A percentile compares a stretch with the other conserved stretches of the same genome.
Conservation (phyloP, 495 filamentous ascomycete species). For the Viridothelium virens region DNA sequence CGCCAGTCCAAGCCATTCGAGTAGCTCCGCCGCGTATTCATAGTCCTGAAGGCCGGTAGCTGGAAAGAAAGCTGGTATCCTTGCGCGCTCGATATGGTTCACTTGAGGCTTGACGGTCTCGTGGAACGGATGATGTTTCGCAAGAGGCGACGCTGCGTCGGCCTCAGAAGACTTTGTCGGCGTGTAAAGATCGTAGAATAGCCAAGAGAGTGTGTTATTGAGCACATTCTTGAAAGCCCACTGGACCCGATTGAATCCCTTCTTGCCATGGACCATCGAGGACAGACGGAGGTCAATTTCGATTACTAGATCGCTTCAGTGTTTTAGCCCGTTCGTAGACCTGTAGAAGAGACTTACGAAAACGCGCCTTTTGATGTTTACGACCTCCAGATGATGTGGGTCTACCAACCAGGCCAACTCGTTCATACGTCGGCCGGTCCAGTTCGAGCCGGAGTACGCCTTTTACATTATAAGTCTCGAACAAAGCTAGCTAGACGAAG, state of each 20-base stretch:
- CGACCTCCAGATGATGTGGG: slow-evolving; percentile 51
- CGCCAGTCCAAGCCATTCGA: slow-evolving; percentile 80
- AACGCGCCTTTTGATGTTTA: slow-evolving; percentile 55
- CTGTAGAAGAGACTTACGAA: slow-evolving; percentile 38
- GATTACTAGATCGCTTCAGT: slow-evolving; percentile 48
- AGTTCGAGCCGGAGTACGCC: slow-evolving; percentile 69
- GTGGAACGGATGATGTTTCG: slow-evolving; percentile 18
- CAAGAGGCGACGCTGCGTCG: slow-evolving; percentile 23
- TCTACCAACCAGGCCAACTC: slow-evolving; percentile 72
- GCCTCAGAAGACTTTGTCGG: slow-evolving; percentile 7
- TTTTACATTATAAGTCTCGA: slow-evolving; percentile 23
- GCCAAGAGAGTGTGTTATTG: slow-evolving; percentile 62
- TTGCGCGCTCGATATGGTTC: slow-evolving; percentile 5
- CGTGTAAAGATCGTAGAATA: slow-evolving; percentile 59
- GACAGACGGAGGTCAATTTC: slow-evolving; percentile 71
- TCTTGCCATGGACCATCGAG: slow-evolving; percentile 85
- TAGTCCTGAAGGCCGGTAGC: slow-evolving; percentile 10
- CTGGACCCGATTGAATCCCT: slow-evolving; percentile 76
- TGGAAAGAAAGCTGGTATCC: slow-evolving; percentile 14
- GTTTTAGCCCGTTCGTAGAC: background rate
- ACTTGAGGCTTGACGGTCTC: slow-evolving; percentile 11
- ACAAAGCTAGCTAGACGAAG: slow-evolving; percentile 12
- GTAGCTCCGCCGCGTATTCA: slow-evolving; percentile 48
- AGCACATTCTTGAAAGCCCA: slow-evolving; percentile 83
- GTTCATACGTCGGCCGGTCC: slow-evolving; percentile 77